phyloP scores from a whole-genome alignment of 2,329 filamentous ascomycete species.

The Emericellopsis atlantica region DNA sequence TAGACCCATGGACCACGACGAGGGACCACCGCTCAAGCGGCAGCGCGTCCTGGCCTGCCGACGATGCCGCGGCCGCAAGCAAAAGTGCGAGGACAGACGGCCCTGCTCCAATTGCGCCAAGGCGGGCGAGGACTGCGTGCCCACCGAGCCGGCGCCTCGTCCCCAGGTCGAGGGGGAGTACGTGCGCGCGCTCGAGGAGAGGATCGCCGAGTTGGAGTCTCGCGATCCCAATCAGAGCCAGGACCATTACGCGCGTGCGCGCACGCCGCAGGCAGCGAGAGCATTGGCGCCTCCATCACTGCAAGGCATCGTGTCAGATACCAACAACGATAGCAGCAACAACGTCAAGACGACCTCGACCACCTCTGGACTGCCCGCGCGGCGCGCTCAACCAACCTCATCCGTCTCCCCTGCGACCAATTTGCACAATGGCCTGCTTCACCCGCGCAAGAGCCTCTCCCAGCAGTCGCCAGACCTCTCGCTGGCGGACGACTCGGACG shows the following conservation, averaged over 20 bases:
- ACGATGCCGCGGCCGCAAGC: slow-evolving; percentile 11
- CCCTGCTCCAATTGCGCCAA: slow-evolving; percentile 12
- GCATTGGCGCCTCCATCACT: not conserved
- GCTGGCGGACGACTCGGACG: slow-evolving; percentile 4
- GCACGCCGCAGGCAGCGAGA: not conserved
- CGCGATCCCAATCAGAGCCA: slow-evolving; percentile 6
- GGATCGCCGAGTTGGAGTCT: slow-evolving; percentile 7
- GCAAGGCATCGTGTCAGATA: too few species aligned
- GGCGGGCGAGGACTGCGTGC: slow-evolving; percentile 9
- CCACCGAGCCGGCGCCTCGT: slow-evolving; percentile 7
- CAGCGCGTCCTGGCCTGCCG: slow-evolving; percentile 8
- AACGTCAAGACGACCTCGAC: too few species aligned
- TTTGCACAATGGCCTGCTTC: not conserved
- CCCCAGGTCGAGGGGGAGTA: slow-evolving; percentile 7
- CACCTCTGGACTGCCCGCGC: too few species aligned
- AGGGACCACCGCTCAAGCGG: slow-evolving; percentile 7
- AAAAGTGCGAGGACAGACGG: slow-evolving; percentile 10
- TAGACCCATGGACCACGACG: not conserved
- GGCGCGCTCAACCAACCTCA: not conserved
- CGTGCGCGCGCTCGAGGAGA: slow-evolving; percentile 7
- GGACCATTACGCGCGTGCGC: slow-evolving; percentile 6
- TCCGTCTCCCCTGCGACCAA: slow-evolving; percentile 1
- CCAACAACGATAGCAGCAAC: too few species aligned
- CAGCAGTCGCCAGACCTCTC: slow-evolving; percentile 3
- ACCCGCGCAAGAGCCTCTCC: slow-evolving; percentile 2